Evolutionary conservation across 2,329 filamentous ascomycete species (phyloP).

Genomic region (Ascochyta rabiei): DNA sequence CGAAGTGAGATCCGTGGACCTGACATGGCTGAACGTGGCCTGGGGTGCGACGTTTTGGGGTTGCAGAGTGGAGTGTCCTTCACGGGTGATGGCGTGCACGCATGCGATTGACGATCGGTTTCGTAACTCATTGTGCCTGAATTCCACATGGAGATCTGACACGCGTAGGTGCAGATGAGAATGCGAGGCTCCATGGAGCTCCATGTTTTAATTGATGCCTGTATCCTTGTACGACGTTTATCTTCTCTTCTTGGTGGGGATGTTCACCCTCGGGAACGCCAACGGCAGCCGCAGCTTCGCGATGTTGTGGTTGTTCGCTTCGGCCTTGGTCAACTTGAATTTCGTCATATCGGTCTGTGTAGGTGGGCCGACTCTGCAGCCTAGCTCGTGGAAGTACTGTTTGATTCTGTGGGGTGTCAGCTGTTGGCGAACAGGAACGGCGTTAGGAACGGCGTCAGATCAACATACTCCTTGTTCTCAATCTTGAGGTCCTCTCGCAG

Average conservation of each 20-base stretch:
- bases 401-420: slow-evolving; percentile 55
- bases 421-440: too few relatives aligned
- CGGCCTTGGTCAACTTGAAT: slow-evolving; percentile 65
- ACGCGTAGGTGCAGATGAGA: neutral
- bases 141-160: neutral
- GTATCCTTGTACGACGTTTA: slow-evolving; percentile 15
- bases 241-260: slow-evolving; percentile 23
- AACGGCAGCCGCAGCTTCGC: slow-evolving; percentile 79
- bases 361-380: slow-evolving; percentile 63
- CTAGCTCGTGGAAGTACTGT: slow-evolving; percentile 77
- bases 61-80: neutral
- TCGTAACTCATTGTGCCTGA: neutral
- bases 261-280: slow-evolving; percentile 72
- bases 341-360: slow-evolving; percentile 57
- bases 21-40: slow-evolving; percentile 5
- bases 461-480: slow-evolving; percentile 66
- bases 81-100: slow-evolving; percentile 1
- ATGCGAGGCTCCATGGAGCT: slow-evolving; percentile 6
- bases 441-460: too few relatives aligned
- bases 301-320: slow-evolving; percentile 65
- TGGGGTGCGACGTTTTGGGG: slow-evolving; percentile 1
- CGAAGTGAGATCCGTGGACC: slow-evolving; percentile 13
- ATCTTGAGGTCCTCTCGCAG: slow-evolving; percentile 74
- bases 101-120: neutral
- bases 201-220: slow-evolving; percentile 3